These are phyloP conservation scores for Simplicillium aogashimaense DNA, from an alignment of 2,329 filamentous ascomycete species.

Conservation along the genomic window DNA sequence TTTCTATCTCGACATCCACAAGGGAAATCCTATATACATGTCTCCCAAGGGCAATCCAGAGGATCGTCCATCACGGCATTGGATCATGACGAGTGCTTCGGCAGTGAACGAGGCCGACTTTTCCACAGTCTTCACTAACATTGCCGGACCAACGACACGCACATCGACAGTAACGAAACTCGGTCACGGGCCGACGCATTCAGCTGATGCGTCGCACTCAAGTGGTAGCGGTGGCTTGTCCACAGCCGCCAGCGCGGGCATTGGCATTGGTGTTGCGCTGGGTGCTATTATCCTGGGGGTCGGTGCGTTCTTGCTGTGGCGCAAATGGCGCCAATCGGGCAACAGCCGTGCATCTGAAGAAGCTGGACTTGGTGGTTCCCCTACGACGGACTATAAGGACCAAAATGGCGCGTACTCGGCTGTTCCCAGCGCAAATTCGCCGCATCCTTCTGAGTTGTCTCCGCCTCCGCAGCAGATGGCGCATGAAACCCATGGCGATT, in stretches of 20 bases:
- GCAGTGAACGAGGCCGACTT: conserved; percentile 20
- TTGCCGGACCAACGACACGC: conserved; percentile 7
- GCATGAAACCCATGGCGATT: background rate
- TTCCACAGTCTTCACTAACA: conserved; percentile 20
- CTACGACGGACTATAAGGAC: background rate
- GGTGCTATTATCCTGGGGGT: conserved; percentile 14
- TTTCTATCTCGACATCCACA: conserved; percentile 22
- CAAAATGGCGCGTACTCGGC: background rate
- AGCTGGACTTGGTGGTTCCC: background rate
- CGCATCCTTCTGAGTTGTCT: conserved; percentile 5
- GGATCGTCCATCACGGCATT: conserved; percentile 20
- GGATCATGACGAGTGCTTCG: conserved; percentile 20
- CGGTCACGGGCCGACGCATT: conserved; percentile 2
- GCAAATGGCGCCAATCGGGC: conserved; percentile 8
- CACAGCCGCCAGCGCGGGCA: conserved; percentile 17
- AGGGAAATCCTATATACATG: conserved; percentile 20
- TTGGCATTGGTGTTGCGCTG: conserved; percentile 17
- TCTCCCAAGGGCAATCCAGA: conserved; percentile 13
- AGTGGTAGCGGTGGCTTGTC: conserved; percentile 11
- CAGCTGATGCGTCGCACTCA: background rate
- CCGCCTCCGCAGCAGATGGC: conserved; percentile 3
- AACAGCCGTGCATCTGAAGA: background rate
- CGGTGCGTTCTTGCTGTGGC: conserved; percentile 17
- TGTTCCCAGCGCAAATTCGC: background rate
- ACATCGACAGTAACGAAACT: conserved; percentile 5